Evolutionary conservation across 2,329 filamentous ascomycete species (phyloP), one percentile per base, ranked within the genome.

Genomic region (Didymellaceae sp.): DNA sequence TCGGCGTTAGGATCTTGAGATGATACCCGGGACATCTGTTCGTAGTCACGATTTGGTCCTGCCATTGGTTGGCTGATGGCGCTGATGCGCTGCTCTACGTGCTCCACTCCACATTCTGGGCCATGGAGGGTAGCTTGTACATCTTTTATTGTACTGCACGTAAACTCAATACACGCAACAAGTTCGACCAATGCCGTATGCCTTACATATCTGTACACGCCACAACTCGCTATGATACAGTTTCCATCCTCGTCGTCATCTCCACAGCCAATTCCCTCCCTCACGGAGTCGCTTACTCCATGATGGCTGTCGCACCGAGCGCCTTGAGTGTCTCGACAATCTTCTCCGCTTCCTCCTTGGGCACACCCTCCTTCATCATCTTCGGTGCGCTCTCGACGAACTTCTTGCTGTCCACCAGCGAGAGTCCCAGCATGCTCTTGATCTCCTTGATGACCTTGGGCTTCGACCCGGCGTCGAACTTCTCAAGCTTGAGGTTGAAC

Each of bases 361-460:
- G 89, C 63, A 99, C 91, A 42, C 89, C 92, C 80, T 99, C 94
- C 87, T 97, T 97, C 90, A 99, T 90, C 76, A 90, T 80, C 88
- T 99, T 99, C 59, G 94, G 94, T 64, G 90, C 92, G 72, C 90
- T 91, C 83, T 99, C 94, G 62, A 99, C 94, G 71, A 99, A 99
- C 82, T 99, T 99, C 88, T 99, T 99, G 80, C 90, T 96, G 78
- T 99, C 94, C 65, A 99, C 95, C 80, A 99, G 83, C 74, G 90
- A 95, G 72, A 99, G 79, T 33, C 94, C 94, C 54, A 99, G 81
- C 85, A 99, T 83, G 70, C 86, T 87, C 86, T 99, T 99, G 80
- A 99, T 84, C 82, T 99, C 94, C 85, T 99, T 99, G 84, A 99
- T 99, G 68, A 99, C 82, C 88, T 99, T 99, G 68, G 95, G 91